Evolutionary conservation across 2,329 filamentous ascomycete species (phyloP).

Genomic region (Metarhizium rileyi): DNA sequence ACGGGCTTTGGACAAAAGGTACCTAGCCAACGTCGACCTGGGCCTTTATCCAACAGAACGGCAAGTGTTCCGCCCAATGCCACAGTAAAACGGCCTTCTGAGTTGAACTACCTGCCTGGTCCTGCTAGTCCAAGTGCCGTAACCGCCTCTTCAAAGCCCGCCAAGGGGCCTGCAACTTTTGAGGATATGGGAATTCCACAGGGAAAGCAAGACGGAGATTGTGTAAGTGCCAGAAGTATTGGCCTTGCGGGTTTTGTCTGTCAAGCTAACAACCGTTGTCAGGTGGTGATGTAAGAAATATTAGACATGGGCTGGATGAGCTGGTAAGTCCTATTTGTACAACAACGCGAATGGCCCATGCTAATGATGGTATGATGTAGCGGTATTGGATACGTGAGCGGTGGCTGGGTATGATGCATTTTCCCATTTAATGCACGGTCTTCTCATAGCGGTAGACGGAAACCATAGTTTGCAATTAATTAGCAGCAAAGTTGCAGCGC

Average conservation of each 20-base stretch:
- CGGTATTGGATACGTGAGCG: neutral
- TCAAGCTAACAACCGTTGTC: neutral
- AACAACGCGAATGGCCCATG: neutral
- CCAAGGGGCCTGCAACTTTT: constrained; percentile 85
- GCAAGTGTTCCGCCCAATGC: constrained; percentile 29
- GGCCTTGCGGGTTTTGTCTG: neutral
- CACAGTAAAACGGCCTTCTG: constrained; percentile 7
- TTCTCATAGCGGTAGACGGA: neutral
- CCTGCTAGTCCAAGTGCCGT: constrained; percentile 20
- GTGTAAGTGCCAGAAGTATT: constrained; percentile 48
- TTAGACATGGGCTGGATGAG: neutral
- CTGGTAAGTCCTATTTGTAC: neutral
- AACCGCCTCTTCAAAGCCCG: constrained; percentile 25
- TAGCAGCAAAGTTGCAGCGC: neutral
- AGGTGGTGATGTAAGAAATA: constrained; percentile 6
- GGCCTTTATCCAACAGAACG: constrained; percentile 18
- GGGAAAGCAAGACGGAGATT: constrained; percentile 77
- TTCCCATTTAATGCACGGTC: neutral
- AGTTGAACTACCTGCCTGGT: constrained; percentile 9
- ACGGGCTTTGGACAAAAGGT: constrained; percentile 12
- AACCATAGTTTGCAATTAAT: neutral
- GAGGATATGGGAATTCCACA: constrained; percentile 95
- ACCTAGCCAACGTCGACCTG: constrained; percentile 12
- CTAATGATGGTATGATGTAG: neutral
- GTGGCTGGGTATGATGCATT: neutral